Evolutionary conservation across 148 eudicot species (phyloP).

Genomic region (Rhododendron ovatum): DNA sequence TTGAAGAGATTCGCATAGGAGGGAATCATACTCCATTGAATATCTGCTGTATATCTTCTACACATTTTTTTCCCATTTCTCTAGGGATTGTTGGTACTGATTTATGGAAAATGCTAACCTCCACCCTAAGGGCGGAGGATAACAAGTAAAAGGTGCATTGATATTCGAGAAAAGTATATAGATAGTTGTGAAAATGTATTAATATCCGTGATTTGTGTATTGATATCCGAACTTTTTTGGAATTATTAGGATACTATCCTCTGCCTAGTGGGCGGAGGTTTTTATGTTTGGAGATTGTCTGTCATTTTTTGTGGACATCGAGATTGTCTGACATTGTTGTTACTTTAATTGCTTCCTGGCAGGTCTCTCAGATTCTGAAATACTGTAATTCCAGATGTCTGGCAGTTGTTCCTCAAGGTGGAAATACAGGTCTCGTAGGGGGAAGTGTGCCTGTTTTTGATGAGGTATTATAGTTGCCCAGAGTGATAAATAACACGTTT

Average conservation of each 20-base stretch:
- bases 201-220: too few relatives aligned
- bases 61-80: not conserved
- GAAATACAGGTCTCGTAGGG: slow-evolving; percentile 97
- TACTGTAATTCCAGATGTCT: slow-evolving; percentile 68
- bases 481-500: not conserved
- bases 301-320: not conserved
- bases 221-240: too few relatives aligned
- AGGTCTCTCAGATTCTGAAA: slow-evolving; percentile 76
- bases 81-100: not conserved
- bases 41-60: not conserved
- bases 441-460: slow-evolving; percentile 97
- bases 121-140: too few relatives aligned
- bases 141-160: too few relatives aligned
- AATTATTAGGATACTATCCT: too few relatives aligned
- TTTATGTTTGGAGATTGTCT: not conserved
- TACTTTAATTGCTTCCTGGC: slow-evolving; percentile 7
- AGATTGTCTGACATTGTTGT: not conserved
- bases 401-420: slow-evolving; percentile 98
- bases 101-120: too few relatives aligned
- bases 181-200: too few relatives aligned
- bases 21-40: not conserved
- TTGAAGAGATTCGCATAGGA: not conserved
- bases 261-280: too few relatives aligned
- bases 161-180: too few relatives aligned
- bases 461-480: slow-evolving; percentile 52